Base-by-base conservation (phyloP, 495 filamentous ascomycete species). In the Elaphomyces granulatus region DNA sequence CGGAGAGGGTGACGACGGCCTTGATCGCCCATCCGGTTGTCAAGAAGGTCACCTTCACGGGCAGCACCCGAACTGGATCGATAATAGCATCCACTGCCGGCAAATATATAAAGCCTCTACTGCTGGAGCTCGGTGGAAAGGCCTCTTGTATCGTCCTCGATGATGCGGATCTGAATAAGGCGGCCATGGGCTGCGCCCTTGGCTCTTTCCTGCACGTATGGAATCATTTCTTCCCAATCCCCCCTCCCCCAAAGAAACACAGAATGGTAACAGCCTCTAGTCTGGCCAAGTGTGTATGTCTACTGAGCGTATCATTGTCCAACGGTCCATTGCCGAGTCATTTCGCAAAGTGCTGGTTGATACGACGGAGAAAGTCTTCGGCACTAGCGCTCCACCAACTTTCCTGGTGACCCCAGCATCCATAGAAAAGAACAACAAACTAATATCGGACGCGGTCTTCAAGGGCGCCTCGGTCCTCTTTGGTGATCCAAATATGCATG, bases 211-310 rank as follows among this genome's bases (percentile, higher is more conserved):
- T 75, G 51, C 67, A 77, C 34, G 40, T 42, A 28, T 15, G 23
- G 12, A 28, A 6, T 20, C 16, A 16, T 4, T 12, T 19, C 4
- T 6, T 8, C 9, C 9, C 15, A 34, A 9, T 16, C 4, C 10
- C 1, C 8, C 18, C 7, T 20, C 19, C 14, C 8, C 12, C 26
- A 31, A 20, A 2, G 20, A 19, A 15, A 34, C 10, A 12, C 19
- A 28, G 20, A 21, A n/a, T 10, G 32, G 20, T 34, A 34, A 42
- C 17, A 15, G 16, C 34, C 21, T 42, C 12, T n/a, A 42, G 40
- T 62, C 72, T 16, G 87, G 87, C 1, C 87, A 95, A 66, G 75
- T 92, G 36, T 95, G 87, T 65, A 90, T 95, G 87, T 72, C 76
- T 2, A 93, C 86, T 0, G 87, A 94, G 63, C 75, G 81, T 18